phyloP scores from a whole-genome alignment of 306 rosid genomes.

The Sechiopsis laciniata region DNA sequence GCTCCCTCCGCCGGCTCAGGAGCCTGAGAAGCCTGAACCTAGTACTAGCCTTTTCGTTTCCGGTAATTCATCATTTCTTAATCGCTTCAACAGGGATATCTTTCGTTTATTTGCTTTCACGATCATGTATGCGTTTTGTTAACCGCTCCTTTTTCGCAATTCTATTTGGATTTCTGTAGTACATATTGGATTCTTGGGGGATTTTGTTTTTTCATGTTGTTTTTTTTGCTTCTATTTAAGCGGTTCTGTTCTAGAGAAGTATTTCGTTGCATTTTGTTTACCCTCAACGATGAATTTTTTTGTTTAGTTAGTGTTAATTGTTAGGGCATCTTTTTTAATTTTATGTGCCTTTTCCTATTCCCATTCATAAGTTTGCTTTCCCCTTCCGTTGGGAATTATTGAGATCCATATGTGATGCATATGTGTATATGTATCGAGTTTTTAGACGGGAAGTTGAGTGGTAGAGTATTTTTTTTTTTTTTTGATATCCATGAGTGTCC shows the following conservation, averaged over 20 bases:
- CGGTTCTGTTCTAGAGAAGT: background rate
- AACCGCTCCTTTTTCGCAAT: background rate
- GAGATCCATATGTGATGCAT: background rate
- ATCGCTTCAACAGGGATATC: background rate
- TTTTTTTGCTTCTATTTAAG: background rate
- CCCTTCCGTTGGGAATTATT: background rate
- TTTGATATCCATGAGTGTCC: no score
- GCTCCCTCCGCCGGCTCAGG: slow-evolving; percentile 28
- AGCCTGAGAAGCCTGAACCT: slow-evolving; percentile 62
- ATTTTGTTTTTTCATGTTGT: background rate
- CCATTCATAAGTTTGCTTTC: background rate
- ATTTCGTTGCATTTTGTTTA: background rate
- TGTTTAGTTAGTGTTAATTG: background rate
- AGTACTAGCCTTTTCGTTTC: slow-evolving; percentile 85
- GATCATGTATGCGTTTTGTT: background rate
- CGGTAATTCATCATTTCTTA: slow-evolving; percentile 29
- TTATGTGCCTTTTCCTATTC: background rate
- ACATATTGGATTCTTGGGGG: background rate
- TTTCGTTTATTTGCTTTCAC: background rate
- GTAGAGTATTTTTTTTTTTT: background rate
- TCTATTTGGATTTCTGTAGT: background rate
- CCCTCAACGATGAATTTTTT: background rate
- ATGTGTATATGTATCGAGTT: background rate
- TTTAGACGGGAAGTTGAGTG: background rate
- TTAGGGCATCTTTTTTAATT: background rate